A percentile compares a stretch with the other conserved stretches of the same genome.
These are phyloP conservation scores for Asterella californica DNA, from an alignment of 225 moss, liverwort and hornwort species.

Conservation along the genomic window DNA sequence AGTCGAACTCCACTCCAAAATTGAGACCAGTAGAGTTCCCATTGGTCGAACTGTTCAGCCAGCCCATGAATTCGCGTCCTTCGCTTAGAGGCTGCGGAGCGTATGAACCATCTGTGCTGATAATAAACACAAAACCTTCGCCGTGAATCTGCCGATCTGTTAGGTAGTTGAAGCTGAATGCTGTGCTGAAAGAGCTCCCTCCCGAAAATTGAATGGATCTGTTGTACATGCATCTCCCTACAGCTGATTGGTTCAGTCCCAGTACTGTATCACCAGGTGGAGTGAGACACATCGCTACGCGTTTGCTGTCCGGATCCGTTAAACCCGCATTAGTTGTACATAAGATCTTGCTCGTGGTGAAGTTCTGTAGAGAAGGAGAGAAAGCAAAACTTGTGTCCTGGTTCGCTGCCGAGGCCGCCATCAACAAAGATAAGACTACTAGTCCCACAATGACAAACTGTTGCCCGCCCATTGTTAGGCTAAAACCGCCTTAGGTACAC, in stretches of 20 bases:
- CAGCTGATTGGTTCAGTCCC: not conserved
- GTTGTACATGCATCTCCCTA: not conserved
- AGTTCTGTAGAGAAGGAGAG: not conserved
- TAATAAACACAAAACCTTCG: slow-evolving; percentile 45
- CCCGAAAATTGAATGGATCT: not conserved
- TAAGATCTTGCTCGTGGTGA: not conserved
- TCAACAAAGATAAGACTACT: not conserved
- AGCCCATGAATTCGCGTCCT: slow-evolving; percentile 29
- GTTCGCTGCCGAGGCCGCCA: not conserved
- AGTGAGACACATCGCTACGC: not conserved
- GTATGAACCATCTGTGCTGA: not conserved
- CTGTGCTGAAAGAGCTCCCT: slow-evolving; percentile 15
- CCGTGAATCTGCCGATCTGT: not conserved
- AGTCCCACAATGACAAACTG: not conserved
- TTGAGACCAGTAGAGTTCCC: slow-evolving; percentile 19
- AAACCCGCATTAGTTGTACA: not conserved
- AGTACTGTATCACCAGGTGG: not conserved
- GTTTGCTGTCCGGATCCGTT: not conserved
- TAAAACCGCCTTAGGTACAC: not conserved
- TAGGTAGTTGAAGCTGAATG: not conserved
- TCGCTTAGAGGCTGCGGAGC: not conserved
- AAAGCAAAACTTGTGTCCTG: not conserved
- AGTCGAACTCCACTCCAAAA: slow-evolving; percentile 33
- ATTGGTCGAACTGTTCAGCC: slow-evolving; percentile 10
- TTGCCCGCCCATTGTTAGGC: not conserved